phyloP scores from a whole-genome alignment of 2,329 filamentous ascomycete genomes.

The Botrytis fabae region DNA sequence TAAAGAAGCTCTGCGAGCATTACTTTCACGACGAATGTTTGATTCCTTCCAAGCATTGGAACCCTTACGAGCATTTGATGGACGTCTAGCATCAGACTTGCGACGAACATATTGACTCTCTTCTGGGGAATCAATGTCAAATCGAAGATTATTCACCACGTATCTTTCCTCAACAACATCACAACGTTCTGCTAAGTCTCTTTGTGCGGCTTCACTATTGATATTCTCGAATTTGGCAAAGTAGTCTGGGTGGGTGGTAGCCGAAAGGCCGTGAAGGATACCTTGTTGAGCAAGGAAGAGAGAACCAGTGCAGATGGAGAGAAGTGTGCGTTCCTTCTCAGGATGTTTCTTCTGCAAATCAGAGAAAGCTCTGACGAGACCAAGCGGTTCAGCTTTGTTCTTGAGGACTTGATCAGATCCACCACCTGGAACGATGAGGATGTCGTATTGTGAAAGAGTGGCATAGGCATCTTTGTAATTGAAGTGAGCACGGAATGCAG shows the following conservation, averaged over 20 bases:
- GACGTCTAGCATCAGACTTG: slow-evolving; percentile 66
- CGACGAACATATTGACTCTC: slow-evolving; percentile 81
- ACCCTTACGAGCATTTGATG: slow-evolving; percentile 72
- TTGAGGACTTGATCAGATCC: slow-evolving; percentile 61
- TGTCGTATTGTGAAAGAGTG: slow-evolving; percentile 60
- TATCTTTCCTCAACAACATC: slow-evolving; percentile 84
- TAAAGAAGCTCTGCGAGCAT: slow-evolving; percentile 71
- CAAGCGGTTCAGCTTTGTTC: slow-evolving; percentile 66
- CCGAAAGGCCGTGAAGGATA: slow-evolving; percentile 74
- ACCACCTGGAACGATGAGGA: slow-evolving; percentile 77
- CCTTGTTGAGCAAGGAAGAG: slow-evolving; percentile 76
- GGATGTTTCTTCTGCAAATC: slow-evolving; percentile 80
- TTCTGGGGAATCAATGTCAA: slow-evolving; percentile 75
- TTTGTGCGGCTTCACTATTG: slow-evolving; percentile 70
- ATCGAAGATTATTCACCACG: slow-evolving; percentile 88
- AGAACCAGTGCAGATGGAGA: slow-evolving; percentile 77
- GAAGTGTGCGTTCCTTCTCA: slow-evolving; percentile 74
- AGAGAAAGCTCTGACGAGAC: slow-evolving; percentile 72
- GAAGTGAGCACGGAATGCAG: slow-evolving; percentile 72
- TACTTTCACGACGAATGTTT: slow-evolving; percentile 74
- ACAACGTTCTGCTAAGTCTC: slow-evolving; percentile 72
- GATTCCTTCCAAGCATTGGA: slow-evolving; percentile 79
- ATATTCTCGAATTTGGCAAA: slow-evolving; percentile 79
- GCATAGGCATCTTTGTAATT: slow-evolving; percentile 77
- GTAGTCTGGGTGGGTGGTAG: slow-evolving; percentile 80